Base-by-base conservation (phyloP, 2,329 filamentous ascomycete genomes). In the Aureobasidium mangrovei region DNA sequence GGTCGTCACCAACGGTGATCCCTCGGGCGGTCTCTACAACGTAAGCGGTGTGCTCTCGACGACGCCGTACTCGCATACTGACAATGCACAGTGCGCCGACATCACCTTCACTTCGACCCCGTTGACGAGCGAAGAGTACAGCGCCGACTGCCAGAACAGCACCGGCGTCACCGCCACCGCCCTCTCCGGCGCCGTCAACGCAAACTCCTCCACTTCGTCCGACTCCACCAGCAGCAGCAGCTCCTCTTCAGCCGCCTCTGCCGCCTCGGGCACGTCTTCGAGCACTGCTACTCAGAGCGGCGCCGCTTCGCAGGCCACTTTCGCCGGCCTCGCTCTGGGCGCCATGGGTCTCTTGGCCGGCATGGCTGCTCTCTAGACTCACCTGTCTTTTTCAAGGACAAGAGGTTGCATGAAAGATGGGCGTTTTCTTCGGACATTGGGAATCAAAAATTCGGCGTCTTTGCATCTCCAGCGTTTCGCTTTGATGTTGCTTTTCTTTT, bases 1-100 rank as follows among this genome's bases (percentile, higher is more conserved):
- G 70, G 80, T 90, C 49, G 77, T 88, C 35, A 84, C 81, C 3
- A 73, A 81, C 44, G 82, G 80, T 29, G 73, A 78, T 26, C 72
- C 71, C 3, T 77, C 74, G 24, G 76, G 74, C 38, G 82, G 84
- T 12, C 70, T 90, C 32, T 90, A 88, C 69, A 86, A 77, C 63
- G 75, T 77, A 64, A 56, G 72, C 62, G 54, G 26, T 38, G 10
- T 4, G 42, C 31, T 33, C 36, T 52, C 42, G 59, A 4, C 27
- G 4, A 27, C 4, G 31, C 18, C 18, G 8, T 9, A 32, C 6
- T 9, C 26, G 10, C 24, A 39, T 41, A 42, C 42, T 54, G 42
- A 45, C 33, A 18, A 41, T 27, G 18, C n/a, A 33, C 35, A 85
- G 82, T 91, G 86, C 68, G 83, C 85, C 64, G 86, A 91, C 62